phyloP scores from a whole-genome alignment of 2,329 filamentous ascomycete species.

The Cytospora chrysosperma region DNA sequence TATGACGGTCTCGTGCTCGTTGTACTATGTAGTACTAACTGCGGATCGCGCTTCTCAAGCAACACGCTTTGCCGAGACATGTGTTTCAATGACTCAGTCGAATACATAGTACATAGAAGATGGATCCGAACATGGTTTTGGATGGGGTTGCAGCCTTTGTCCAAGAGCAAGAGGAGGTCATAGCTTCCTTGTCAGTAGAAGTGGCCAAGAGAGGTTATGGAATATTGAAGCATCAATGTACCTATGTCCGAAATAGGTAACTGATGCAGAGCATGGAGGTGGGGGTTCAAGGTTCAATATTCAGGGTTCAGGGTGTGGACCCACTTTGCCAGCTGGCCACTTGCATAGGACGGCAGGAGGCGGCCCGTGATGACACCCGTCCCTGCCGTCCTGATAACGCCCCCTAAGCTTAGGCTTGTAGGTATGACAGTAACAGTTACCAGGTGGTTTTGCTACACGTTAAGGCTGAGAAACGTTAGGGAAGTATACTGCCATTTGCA shows the following conservation, averaged over 20 bases:
- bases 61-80: not conserved
- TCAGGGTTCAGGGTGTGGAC: no score
- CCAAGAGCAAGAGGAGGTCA: not conserved
- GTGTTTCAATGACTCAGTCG: not conserved
- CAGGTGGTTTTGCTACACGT: no score
- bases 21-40: no score
- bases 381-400: not conserved
- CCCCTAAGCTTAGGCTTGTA: not conserved
- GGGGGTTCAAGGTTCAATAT: no score
- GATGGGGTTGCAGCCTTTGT: not conserved
- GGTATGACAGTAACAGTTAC: not conserved
- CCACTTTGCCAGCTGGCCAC: conserved; percentile 1
- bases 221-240: not conserved
- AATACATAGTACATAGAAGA: not conserved
- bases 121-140: not conserved
- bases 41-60: not conserved
- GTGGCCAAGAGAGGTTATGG: no score
- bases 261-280: no score
- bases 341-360: not conserved
- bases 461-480: no score
- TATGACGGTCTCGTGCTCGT: not conserved
- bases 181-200: not conserved
- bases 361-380: conserved; percentile 4
- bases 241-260: no score
- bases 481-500: no score